Evolutionary conservation across 2,329 filamentous ascomycete species (phyloP), one percentile per base, ranked within the genome.

Genomic region (Fusarium chlamydosporum): DNA sequence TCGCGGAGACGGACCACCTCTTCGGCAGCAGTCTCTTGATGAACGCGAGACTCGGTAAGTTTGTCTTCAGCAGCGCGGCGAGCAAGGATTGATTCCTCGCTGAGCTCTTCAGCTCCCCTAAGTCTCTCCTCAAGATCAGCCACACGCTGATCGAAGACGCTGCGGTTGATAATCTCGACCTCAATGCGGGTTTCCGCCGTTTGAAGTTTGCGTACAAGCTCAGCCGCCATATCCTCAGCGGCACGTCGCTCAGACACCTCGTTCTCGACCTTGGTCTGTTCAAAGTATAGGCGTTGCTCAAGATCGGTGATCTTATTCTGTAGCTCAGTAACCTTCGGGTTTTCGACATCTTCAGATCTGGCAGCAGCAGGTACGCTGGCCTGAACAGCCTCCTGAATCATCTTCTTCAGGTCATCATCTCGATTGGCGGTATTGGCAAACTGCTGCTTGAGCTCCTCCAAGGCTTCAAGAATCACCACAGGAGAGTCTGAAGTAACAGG

Each of bases 41-140:
- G 84, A 56, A 89, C 85, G 77, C 94, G 90, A n/a, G 89, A 84
- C 75, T 94, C 91, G 7, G 89, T 86, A 15, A 93, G 82, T 63
- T 88, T 87, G 74, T 94, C 92, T 76, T 94, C 91, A 2, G 90
- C 89, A 34, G 88, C 84, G 55, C 91, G 86, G 61, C 91, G 88
- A 47, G 81, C 80, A 43, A 85, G 82, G 61, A 90, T 80, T 72
- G 94, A 91, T 53, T 87, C 80, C 66, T 93, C 90, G 2, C 85
- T 86, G 57, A 86, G 85, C 35, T 84, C 83, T 69, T 93, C 89
- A 35, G 91, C 87, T 11, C 86, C 79, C 61, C 86, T 85, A 45
- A 93, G 82, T 75, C 89, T 89, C 45, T 88, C 89, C 75, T 94
- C 91, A 2, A 94, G 83, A 43, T 92, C 90, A 37, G 86, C 81